Base-by-base conservation (phyloP, 2,329 filamentous ascomycete genomes). In the Colletotrichum abscissum region DNA sequence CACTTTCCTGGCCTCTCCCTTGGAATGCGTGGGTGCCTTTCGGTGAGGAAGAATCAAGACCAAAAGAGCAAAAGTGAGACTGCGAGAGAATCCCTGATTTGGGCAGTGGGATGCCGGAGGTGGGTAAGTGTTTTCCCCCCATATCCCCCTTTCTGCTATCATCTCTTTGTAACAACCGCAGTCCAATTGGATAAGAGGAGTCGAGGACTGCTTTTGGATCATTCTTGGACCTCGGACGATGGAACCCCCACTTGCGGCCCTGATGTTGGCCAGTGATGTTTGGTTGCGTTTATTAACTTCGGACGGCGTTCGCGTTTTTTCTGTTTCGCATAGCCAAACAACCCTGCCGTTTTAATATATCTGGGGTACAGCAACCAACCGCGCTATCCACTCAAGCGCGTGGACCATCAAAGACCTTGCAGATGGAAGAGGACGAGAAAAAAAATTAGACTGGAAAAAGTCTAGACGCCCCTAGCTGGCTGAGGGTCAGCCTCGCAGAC, bases 291-390 rank as follows among this genome's bases (percentile, higher is more conserved):
- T 26, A 62, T 74, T 56, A 72, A 74, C 63, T 72, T 72, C 63
- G 59, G 72, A 72, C 72, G 63, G 72, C 58, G 69, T 67, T 74
- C 42, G 69, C 67, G 60, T 68, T 22, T 55, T 55, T 72, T 22
- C 24, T 59, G 64, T 72, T 67, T 74, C 72, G 68, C 58, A 63
- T 63, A 14, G 16, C 22, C 22, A 24, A 22, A 6, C 24, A 72
- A 35, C 72, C 69, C 55, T 63, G 63, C 28, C 1, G 16, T 12
- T 7, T 63, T 68, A 60, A 72, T 72, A 35, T 72, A 68, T 64
- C 57, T 16, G 63, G 24, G 52, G 33, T 73, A 12, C 22, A 46
- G 33, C 7, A 33, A 24, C 33, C 46, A 24, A n/a, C 26, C 7
- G 6, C 6, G 3, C 4, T 2, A 7, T 28, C 28, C 57, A 52